Conservation (phyloP, 2,329 filamentous ascomycete species). For the Xylariaceae sp. region DNA sequence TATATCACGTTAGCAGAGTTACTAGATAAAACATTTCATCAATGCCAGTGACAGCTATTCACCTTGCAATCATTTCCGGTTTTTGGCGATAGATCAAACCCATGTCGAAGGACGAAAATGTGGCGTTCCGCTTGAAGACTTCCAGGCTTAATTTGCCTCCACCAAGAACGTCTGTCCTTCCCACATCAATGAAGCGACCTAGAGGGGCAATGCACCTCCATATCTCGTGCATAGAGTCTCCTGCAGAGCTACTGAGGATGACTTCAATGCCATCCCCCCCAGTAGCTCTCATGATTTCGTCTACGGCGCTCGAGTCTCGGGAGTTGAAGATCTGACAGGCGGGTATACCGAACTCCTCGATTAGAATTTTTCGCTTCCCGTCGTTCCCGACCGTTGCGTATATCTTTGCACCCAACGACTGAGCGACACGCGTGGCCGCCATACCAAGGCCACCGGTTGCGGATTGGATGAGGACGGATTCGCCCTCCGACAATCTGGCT, state of each 20-base stretch:
- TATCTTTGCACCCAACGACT: neutral
- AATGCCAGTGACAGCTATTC: no score
- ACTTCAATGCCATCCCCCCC: slow-evolving; percentile 1
- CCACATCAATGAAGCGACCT: slow-evolving; percentile 12
- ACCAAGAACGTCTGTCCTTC: slow-evolving; percentile 2
- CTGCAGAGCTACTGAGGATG: slow-evolving; percentile 1
- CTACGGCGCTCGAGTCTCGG: neutral
- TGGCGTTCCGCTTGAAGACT: slow-evolving; percentile 10
- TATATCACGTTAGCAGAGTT: neutral
- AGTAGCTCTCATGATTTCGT: slow-evolving; percentile 2
- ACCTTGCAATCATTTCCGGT: neutral
- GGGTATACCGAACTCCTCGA: neutral
- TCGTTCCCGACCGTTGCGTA: slow-evolving; percentile 2
- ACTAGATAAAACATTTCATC: no score
- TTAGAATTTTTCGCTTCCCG: neutral
- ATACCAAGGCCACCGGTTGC: slow-evolving; percentile 2
- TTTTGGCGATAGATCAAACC: neutral
- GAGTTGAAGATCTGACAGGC: neutral
- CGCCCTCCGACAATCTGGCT: neutral
- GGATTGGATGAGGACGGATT: slow-evolving; percentile 3
- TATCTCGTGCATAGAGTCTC: slow-evolving; percentile 5
- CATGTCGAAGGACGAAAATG: slow-evolving; percentile 11
- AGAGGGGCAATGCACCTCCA: slow-evolving; percentile 6
- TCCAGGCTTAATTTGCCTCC: slow-evolving; percentile 6
- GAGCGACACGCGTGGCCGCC: neutral